Base-by-base conservation (phyloP, 257 asterid species). In the Gynochthodes officinalis region DNA sequence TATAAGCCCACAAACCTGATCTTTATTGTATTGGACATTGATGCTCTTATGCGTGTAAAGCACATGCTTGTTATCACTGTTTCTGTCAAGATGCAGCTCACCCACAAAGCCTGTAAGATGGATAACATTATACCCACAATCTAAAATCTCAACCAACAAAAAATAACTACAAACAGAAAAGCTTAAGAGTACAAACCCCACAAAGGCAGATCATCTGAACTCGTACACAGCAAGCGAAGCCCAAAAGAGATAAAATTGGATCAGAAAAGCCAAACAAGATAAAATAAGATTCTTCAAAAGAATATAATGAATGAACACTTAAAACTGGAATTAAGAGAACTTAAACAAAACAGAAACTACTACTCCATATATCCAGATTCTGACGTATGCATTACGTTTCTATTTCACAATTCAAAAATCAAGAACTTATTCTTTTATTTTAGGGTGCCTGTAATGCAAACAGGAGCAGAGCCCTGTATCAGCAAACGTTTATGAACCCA, bases 121-220 rank as follows among this genome's bases (percentile, higher is more conserved):
- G 4, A 54, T 27, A 57, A 21, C 44, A 44, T 30, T 48, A 57
- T 2, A 60, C 63, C 25, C 40, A 40, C 49, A 65, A 32, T 13
- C 46, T 25, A 42, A 16, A 5, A 58, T 21, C 7, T 67, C 40
- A 64, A n/a, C n/a, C n/a, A n/a, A n/a, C n/a, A n/a, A 77, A 63
- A 69, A 53, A 43, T 12, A 46, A 15, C 2, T 27, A 11, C 23
- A 12, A 48, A 73, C 46, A 43, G 37, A 54, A 67, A 44, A 55
- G 69, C 53, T 75, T 30, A 52, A 23, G 46, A 76, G 43, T 55
- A 80, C 92, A 79, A 89, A 93, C 98, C 98, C 98, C 98, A 94
- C 70, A 94, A 68, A 7, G 98, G 98, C 83, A 94, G 85, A 80
- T 94, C 98, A 87, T 94, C 98, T 94, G 95, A 81, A 73, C 75